phyloP scores from a whole-genome alignment of 805 yeast species.

The Nakazawaea ernobii region DNA sequence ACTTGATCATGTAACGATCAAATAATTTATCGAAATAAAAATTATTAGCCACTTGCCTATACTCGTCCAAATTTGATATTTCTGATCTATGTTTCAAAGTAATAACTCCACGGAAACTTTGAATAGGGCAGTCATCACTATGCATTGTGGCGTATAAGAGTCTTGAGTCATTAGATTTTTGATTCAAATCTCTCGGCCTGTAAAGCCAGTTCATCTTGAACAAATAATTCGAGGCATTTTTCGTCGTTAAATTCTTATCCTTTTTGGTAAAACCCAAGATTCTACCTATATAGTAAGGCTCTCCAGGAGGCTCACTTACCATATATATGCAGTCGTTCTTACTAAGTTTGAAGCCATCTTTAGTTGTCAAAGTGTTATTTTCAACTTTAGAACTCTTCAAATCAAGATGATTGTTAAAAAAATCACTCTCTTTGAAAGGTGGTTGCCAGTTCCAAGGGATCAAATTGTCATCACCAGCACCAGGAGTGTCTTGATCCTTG shows the following conservation, averaged over 20 bases:
- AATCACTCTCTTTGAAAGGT: conserved; percentile 26
- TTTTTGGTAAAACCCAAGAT: conserved; percentile 64
- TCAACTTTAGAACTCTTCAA: conserved; percentile 35
- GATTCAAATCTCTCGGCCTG: conserved; percentile 78
- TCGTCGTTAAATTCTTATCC: conserved; percentile 25
- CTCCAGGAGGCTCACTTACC: conserved; percentile 90
- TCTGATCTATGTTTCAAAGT: conserved; percentile 65
- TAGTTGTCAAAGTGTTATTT: conserved; percentile 32
- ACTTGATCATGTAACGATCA: conserved; percentile 78
- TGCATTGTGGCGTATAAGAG: conserved; percentile 80
- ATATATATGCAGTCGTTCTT: conserved; percentile 72
- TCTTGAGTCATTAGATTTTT: conserved; percentile 64
- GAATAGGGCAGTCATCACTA: conserved; percentile 73
- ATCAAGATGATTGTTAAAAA: conserved; percentile 38
- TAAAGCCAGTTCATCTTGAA: conserved; percentile 88
- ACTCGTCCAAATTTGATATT: conserved; percentile 51
- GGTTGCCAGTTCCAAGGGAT: conserved; percentile 51
- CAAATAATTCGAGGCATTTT: conserved; percentile 45
- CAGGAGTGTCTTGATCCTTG: not conserved
- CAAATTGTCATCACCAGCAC: conserved; percentile 8
- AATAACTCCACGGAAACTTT: conserved; percentile 70
- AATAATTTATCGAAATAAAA: conserved; percentile 84
- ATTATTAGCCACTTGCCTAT: conserved; percentile 52
- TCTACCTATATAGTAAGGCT: conserved; percentile 86
- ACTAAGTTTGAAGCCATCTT: conserved; percentile 28